Conservation (phyloP, 2,329 filamentous ascomycete species). For the Venturia pyrina region DNA sequence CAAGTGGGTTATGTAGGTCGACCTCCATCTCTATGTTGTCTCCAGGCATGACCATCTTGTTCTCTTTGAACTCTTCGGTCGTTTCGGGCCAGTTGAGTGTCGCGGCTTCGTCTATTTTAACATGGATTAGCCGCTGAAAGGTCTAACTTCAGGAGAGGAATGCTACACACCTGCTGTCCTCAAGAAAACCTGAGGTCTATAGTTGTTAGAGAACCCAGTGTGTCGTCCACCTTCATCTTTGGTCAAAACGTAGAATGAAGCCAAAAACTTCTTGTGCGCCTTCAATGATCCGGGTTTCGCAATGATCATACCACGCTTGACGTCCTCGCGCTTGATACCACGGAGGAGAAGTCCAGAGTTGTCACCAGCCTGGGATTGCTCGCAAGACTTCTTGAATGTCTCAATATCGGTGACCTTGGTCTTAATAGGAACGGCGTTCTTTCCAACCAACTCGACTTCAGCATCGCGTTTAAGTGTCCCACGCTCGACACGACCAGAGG, state of each 20-base stretch:
- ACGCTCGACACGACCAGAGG: slow-evolving; percentile 93
- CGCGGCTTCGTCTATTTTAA: slow-evolving; percentile 49
- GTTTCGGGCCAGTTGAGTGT: slow-evolving; percentile 80
- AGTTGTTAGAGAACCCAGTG: slow-evolving; percentile 92
- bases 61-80: slow-evolving; percentile 52
- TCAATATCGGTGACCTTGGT: slow-evolving; percentile 99
- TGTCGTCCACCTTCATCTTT: slow-evolving; percentile 98
- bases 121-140: not conserved
- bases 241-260: slow-evolving; percentile 91
- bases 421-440: slow-evolving; percentile 73
- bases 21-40: slow-evolving; percentile 98
- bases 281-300: slow-evolving; percentile 73
- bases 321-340: slow-evolving; percentile 91
- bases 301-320: slow-evolving; percentile 90
- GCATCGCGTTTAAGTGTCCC: slow-evolving; percentile 86
- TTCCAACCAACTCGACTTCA: slow-evolving; percentile 91
- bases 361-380: slow-evolving; percentile 90
- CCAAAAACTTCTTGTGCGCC: slow-evolving; percentile 83
- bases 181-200: slow-evolving; percentile 92
- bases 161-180: slow-evolving; percentile 71
- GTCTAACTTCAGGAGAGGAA: not conserved
- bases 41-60: slow-evolving; percentile 90
- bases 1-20: slow-evolving; percentile 73
- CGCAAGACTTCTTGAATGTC: slow-evolving; percentile 99
- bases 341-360: slow-evolving; percentile 96